Evolutionary conservation across 495 filamentous ascomycete genomes (phyloP), one percentile per base, ranked within the genome.

Genomic region (Neurospora sp.): DNA sequence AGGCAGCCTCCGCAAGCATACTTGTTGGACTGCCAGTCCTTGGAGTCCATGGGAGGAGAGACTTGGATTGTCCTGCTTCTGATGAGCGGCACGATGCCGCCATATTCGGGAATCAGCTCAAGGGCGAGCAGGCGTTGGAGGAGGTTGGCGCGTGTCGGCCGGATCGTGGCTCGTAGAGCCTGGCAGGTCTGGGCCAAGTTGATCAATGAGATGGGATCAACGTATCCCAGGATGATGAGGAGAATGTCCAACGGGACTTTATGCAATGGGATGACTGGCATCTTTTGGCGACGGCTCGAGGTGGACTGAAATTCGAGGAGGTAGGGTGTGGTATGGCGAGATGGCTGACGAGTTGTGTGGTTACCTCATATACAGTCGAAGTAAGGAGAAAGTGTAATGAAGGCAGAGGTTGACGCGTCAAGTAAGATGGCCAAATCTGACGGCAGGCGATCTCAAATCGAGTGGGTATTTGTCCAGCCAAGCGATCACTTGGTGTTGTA

Each of bases 1-100:
- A 78, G 70, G 72, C 78, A 79, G 10, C 73, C 75, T 14, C 70
- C 71, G 72, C 78, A 79, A 41, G 78, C 78, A 39, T 79, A 79
- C 44, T 72, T 76, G 71, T 65, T 74, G 20, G 14, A 35, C 35
- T 45, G 35, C 78, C 76, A 79, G 31, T 70, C 71, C 1, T 27
- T 18, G 45, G 65, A 37, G 27, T 44, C 53, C 1, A 42, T 68
- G 3, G 72, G 68, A 12, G 77, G 77, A 5, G 45, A 27, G 22
- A 76, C n/a, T n/a, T n/a, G n/a, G n/a, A n/a, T n/a, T 7, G 9
- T 40, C 44, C 18, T 22, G 8, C 53, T 39, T 12, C 71, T 68
- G 37, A 76, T 70, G 37, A 61, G 22, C 0, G 77, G 77, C 47
- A 74, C 71, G 27, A 79, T 75, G 35, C 77, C 78, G 38, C 76